Evolutionary conservation across 2,329 filamentous ascomycete genomes (phyloP), one percentile per base, ranked within the genome.

Genomic region (Pseudocercospora vitis): DNA sequence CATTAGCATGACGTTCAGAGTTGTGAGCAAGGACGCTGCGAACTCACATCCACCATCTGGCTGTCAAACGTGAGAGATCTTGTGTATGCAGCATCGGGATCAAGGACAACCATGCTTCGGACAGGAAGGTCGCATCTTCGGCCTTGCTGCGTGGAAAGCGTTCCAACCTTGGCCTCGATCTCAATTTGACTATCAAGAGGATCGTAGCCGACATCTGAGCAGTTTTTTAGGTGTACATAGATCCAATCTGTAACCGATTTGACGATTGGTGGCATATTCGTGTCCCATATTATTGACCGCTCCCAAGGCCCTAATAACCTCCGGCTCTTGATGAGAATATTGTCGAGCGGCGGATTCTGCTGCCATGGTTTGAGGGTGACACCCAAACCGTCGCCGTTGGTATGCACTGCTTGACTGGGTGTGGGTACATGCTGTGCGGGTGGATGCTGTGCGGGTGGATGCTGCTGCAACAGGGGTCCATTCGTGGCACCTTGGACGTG

Each of bases 161-260:
- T 86, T 14, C 94, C 94, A 44, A 97, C 78, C 71, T 97, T 97
- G 7, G 91, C 94, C 74, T 99, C 94, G 50, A 99, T 88, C 72
- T 99, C 94, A 49, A 96, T 85, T 56, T 89, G 81, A 11, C 91
- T 86, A 5, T 83, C 84, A 12, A 81, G 79, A 8, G 78, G 74
- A 52, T 79, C 73, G 1, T 85, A 78, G 8, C 74, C 76, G 48
- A 84, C 72, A 60, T 88, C 83, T n/a, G 81, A 16, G 16, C 64
- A 55, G 24, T 55, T 14, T 9, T 55, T 33, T 3, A 70, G 55
- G 3, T 63, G 50, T 12, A 45, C 16, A 19, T 52, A 63, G 1
- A 69, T 58, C 66, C 66, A 69, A 46, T 69, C 64, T 24, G 56
- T 53, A 2, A 69, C 60, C 3, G 50, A 57, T 35, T 53, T 61